Evolutionary conservation across 2,329 filamentous ascomycete species (phyloP).

Genomic region (Trichoderma polysporum): DNA sequence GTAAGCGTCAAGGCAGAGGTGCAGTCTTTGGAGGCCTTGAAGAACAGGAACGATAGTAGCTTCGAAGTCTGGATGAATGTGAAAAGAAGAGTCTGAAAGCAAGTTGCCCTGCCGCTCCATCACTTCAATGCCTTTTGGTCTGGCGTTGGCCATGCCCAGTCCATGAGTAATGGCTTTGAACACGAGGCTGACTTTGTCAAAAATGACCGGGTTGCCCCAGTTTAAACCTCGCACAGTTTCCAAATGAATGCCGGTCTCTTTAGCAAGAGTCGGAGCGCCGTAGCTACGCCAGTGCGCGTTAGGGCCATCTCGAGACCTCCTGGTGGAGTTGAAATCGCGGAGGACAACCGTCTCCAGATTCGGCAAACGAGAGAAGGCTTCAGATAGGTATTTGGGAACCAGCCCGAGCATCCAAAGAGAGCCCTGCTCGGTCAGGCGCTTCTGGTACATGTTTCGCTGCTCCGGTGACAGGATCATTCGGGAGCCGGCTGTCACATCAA

Average conservation of each 20-base stretch:
- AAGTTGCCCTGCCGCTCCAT: constrained; percentile 38
- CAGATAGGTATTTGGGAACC: constrained; percentile 53
- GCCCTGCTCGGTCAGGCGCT: constrained; percentile 27
- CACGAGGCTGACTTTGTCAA: constrained; percentile 33
- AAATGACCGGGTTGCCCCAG: neutral
- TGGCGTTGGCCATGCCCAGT: constrained; percentile 40
- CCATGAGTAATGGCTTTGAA: constrained; percentile 45
- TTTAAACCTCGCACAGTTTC: constrained; percentile 11
- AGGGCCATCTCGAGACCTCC: constrained; percentile 49
- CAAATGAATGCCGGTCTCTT: constrained; percentile 33
- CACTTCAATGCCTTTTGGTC: constrained; percentile 48
- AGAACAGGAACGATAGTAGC: constrained; percentile 43
- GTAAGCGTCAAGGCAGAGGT: constrained; percentile 29
- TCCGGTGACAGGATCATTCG: neutral
- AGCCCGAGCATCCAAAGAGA: constrained; percentile 44
- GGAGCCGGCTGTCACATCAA: neutral
- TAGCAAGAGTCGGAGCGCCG: constrained; percentile 43
- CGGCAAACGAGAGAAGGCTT: constrained; percentile 54
- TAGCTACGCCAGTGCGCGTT: constrained; percentile 54
- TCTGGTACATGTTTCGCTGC: constrained; percentile 22
- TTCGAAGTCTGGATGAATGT: constrained; percentile 33
- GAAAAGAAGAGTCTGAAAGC: constrained; percentile 46
- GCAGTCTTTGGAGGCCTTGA: constrained; percentile 45
- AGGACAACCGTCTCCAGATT: constrained; percentile 58
- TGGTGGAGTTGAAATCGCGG: constrained; percentile 55